These are phyloP conservation scores for Scutellaria minor DNA, from an alignment of 257 asterid genomes.

Conservation along the genomic window DNA sequence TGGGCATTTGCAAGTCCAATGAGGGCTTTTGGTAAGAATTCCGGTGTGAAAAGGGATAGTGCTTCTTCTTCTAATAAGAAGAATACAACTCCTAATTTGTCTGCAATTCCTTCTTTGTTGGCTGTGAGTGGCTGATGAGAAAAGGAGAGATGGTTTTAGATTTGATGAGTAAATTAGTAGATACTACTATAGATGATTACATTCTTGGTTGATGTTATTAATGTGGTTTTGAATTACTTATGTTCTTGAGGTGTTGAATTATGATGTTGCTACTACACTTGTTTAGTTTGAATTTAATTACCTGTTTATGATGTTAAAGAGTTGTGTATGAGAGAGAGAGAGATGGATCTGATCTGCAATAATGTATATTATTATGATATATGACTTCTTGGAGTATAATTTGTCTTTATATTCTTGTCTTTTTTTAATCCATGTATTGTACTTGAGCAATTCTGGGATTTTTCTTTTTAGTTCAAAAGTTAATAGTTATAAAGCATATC, in stretches of 20 bases:
- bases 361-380: background rate
- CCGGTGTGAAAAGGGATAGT: conserved; percentile 53
- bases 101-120: conserved; percentile 80
- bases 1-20: conserved; percentile 98
- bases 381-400: conserved; percentile 17
- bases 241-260: conserved; percentile 35
- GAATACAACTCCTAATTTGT: conserved; percentile 65
- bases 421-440: background rate
- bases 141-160: background rate
- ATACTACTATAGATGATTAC: conserved; percentile 39
- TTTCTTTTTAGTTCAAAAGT: conserved; percentile 11
- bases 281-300: conserved; percentile 1
- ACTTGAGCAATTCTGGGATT: background rate
- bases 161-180: conserved; percentile 35
- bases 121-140: conserved; percentile 54
- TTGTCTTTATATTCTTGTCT: conserved; percentile 23
- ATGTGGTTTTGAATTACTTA: conserved; percentile 39
- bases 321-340: background rate
- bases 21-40: conserved; percentile 75
- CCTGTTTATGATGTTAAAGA: conserved; percentile 30
- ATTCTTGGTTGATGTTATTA: conserved; percentile 35
- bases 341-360: conserved; percentile 15
- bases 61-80: conserved; percentile 45
- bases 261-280: background rate
- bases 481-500: background rate